Conservation (phyloP, 2,329 filamentous ascomycete species). For the Waltergamsia citrina region DNA sequence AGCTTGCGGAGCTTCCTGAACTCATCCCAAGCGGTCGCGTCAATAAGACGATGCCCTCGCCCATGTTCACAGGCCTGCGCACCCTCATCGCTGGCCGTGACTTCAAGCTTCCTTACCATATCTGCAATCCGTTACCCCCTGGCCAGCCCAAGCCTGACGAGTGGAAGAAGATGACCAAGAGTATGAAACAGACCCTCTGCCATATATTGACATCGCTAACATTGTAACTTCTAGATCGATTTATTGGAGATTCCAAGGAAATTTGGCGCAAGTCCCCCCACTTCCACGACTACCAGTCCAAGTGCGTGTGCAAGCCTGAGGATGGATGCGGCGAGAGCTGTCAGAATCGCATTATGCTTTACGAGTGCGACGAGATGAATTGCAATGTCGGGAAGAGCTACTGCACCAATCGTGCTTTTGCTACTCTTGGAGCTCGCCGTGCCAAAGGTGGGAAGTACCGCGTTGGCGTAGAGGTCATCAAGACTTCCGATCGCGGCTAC, state of each 20-base stretch:
- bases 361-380: constrained; percentile 88
- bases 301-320: constrained; percentile 68
- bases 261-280: constrained; percentile 75
- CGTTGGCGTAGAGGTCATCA: constrained; percentile 89
- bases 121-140: constrained; percentile 78
- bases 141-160: constrained; percentile 88
- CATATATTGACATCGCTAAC: neutral
- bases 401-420: constrained; percentile 85
- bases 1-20: constrained; percentile 35
- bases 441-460: constrained; percentile 78
- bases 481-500: constrained; percentile 80
- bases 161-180: constrained; percentile 87
- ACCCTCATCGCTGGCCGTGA: constrained; percentile 64
- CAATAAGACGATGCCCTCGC: constrained; percentile 58
- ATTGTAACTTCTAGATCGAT: constrained; percentile 54
- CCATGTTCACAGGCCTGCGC: constrained; percentile 69
- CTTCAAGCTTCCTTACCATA: constrained; percentile 82
- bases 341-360: constrained; percentile 93
- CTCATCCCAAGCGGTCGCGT: constrained; percentile 33
- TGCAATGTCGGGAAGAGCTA: constrained; percentile 66
- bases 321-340: constrained; percentile 83
- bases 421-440: constrained; percentile 63
- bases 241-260: constrained; percentile 73
- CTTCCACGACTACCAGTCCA: constrained; percentile 64
- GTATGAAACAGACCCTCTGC: no score